Evolutionary conservation across 805 yeast genomes (phyloP).

Genomic region (Kazachstania bromeliacearum): DNA sequence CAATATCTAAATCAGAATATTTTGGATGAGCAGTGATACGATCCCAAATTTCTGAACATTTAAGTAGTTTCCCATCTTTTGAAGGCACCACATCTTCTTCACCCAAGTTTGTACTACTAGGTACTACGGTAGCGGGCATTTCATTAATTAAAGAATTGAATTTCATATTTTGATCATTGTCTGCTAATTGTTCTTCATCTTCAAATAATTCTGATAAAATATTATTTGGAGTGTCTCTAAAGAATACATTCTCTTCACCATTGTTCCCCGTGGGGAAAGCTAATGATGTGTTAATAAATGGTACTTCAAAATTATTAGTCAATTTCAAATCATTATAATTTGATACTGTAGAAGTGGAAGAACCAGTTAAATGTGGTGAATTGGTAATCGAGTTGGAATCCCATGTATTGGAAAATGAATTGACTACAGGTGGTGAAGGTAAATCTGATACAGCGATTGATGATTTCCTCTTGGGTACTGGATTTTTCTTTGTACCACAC

Average conservation of each 20-base stretch:
- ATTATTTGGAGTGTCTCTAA: constrained; percentile 9
- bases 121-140: constrained; percentile 5
- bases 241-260: constrained; percentile 9
- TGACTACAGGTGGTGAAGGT: not conserved
- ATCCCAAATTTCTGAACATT: constrained; percentile 94
- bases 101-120: constrained; percentile 8
- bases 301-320: constrained; percentile 6
- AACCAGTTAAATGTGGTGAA: constrained; percentile 4
- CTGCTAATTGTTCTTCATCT: constrained; percentile 5
- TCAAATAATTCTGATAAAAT: constrained; percentile 1
- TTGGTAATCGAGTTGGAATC: constrained; percentile 5
- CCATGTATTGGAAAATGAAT: constrained; percentile 7
- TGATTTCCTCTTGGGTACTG: constrained; percentile 41
- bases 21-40: constrained; percentile 89
- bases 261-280: constrained; percentile 21
- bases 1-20: constrained; percentile 88
- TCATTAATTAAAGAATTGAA: constrained; percentile 10
- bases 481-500: constrained; percentile 68
- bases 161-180: constrained; percentile 1
- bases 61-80: constrained; percentile 48
- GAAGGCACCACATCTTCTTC: constrained; percentile 54
- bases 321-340: not conserved
- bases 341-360: constrained; percentile 1
- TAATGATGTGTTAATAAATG: constrained; percentile 22
- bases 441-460: not conserved